Percentiles rank a stretch among this genome's conserved stretches.
phyloP scores from a whole-genome alignment of 495 filamentous ascomycete genomes.

The Xylaria scruposa region DNA sequence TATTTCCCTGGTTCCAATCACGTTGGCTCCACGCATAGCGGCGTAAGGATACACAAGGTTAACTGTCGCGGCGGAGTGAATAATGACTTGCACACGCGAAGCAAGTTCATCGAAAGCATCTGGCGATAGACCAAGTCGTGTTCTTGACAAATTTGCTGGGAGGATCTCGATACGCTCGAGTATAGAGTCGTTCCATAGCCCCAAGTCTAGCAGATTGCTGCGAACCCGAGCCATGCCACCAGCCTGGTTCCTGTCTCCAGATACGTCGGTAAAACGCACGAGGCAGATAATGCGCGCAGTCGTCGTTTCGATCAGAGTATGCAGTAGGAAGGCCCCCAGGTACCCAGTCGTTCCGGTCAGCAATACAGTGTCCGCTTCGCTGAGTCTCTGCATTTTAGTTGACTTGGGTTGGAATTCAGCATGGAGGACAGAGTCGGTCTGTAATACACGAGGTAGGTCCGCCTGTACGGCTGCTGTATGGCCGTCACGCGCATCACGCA shows the following conservation, averaged over 20 bases:
- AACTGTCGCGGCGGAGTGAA: slow-evolving; percentile 70
- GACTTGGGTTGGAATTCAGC: slow-evolving; percentile 60
- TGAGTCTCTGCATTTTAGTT: slow-evolving; percentile 57
- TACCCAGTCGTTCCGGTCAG: slow-evolving; percentile 52
- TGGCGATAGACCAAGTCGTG: slow-evolving; percentile 62
- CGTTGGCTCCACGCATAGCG: slow-evolving; percentile 63
- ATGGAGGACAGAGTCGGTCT: slow-evolving; percentile 64
- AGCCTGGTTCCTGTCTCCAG: slow-evolving; percentile 55
- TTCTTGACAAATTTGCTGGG: slow-evolving; percentile 66
- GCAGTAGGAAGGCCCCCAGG: slow-evolving; percentile 49
- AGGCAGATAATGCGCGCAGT: slow-evolving; percentile 70
- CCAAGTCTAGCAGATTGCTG: slow-evolving; percentile 67
- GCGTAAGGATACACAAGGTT: slow-evolving; percentile 74
- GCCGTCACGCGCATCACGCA: slow-evolving; percentile 65
- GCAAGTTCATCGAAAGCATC: slow-evolving; percentile 65
- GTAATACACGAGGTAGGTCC: slow-evolving; percentile 66
- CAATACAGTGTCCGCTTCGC: slow-evolving; percentile 60
- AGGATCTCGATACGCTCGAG: slow-evolving; percentile 73
- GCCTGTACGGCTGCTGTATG: slow-evolving; percentile 70
- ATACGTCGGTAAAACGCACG: slow-evolving; percentile 66
- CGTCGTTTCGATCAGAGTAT: slow-evolving; percentile 54
- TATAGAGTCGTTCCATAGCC: slow-evolving; percentile 69
- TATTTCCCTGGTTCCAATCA: slow-evolving; percentile 68
- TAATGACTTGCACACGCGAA: slow-evolving; percentile 63
- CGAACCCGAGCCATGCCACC: slow-evolving; percentile 64